Evolutionary conservation across 129 eudicot species (phyloP), one percentile per base, ranked within the genome.

Genomic region (Ambrosia trifida): DNA sequence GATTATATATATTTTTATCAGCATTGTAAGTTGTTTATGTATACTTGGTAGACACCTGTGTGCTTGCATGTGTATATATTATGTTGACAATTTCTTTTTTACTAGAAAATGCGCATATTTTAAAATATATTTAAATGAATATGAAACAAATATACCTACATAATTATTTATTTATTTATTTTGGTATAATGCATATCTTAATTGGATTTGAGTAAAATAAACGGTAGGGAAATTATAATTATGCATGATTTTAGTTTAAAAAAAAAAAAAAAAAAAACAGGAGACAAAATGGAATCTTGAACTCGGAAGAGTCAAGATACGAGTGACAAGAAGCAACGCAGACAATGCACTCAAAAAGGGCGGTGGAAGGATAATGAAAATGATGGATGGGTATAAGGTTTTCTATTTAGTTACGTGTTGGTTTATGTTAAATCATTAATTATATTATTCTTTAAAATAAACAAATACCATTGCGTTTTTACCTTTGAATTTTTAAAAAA

Each of bases 311-410:
- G 79, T 75, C 58, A 66, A 53, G 79, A 56, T 75, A 43, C 67
- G 67, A 76, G 44, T 67, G 61, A 67, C 20, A 72, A 68, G 80
- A 53, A 76, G 19, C 41, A 68, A 67, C 40, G 61, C 11, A 67
- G 30, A 10, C 36, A 67, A 17, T 57, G 43, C 59, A 56, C 80
- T 58, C 51, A 76, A 58, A 66, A 49, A 74, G 69, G 74, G 75
- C 80, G 80, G 80, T 68, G 80, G 75, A 76, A 49, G 74, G 80
- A 76, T 76, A 47, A 76, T 24, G 80, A 76, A 67, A 68, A 58
- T 33, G 74, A 76, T 57, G 57, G 52, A 45, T 57, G 69, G 1
- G 35, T 67, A 67, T 67, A 2, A 51, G 49, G 7, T 11, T 30
- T 67, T 45, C 50, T 67, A 32, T 56, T 41, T 65, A 16, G 54